Conservation (phyloP, 345 rosid genomes). For the Eucalyptus albens region DNA sequence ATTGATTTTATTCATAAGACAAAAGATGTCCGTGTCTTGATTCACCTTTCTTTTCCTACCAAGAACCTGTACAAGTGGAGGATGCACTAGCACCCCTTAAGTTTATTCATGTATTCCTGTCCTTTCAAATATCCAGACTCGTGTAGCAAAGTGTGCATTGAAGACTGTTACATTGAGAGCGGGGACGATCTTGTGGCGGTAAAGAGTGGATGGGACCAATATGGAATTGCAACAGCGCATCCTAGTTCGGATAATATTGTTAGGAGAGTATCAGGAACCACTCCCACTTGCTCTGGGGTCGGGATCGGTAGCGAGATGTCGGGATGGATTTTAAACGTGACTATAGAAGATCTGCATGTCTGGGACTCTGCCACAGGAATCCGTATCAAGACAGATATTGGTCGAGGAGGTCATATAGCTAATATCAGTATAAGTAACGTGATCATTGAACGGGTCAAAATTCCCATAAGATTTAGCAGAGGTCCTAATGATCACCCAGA, state of each 20-base stretch:
- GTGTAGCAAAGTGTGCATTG: conserved; percentile 78
- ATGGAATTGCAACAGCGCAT: conserved; percentile 65
- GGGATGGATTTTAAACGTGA: conserved; percentile 74
- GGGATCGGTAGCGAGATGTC: conserved; percentile 99
- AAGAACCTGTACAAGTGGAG: neutral
- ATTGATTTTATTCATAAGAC: neutral
- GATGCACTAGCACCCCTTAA: neutral
- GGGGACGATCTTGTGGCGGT: conserved; percentile 95
- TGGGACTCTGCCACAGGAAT: conserved; percentile 94
- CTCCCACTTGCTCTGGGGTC: conserved; percentile 86
- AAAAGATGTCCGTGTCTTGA: neutral
- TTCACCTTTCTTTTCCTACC: neutral
- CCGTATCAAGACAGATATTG: conserved; percentile 78
- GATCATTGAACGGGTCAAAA: conserved; percentile 67
- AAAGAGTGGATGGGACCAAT: conserved; percentile 97
- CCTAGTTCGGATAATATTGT: conserved; percentile 77
- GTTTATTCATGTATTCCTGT: neutral
- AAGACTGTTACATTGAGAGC: conserved; percentile 87
- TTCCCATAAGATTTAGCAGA: conserved; percentile 75
- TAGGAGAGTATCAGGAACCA: conserved; percentile 80
- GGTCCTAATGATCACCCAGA: conserved; percentile 94
- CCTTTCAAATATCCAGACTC: conserved; percentile 44
- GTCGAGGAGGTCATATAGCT: conserved; percentile 78
- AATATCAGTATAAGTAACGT: conserved; percentile 52
- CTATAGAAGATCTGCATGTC: conserved; percentile 54